These are phyloP conservation scores for Colletotrichum nymphaeae DNA, from an alignment of 2,329 filamentous ascomycete genomes.

Conservation along the genomic window DNA sequence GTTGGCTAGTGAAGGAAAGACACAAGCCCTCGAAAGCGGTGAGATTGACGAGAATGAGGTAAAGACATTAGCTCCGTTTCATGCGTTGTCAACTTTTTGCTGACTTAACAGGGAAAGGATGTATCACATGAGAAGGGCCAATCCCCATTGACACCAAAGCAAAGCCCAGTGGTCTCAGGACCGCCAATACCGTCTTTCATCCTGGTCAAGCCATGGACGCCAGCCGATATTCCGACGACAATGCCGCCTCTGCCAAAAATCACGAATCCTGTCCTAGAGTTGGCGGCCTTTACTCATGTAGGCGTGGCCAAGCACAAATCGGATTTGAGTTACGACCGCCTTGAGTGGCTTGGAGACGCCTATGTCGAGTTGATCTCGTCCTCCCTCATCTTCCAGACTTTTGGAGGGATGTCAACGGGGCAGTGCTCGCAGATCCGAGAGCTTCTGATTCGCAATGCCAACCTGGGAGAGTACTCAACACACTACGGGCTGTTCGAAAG, in stretches of 20 bases:
- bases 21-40: background rate
- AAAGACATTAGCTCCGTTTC: background rate
- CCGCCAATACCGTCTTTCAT: conserved; percentile 31
- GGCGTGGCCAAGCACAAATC: conserved; percentile 52
- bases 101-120: background rate
- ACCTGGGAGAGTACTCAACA: conserved; percentile 75
- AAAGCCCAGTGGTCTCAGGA: background rate
- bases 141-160: background rate
- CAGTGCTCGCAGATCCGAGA: conserved; percentile 82
- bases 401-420: conserved; percentile 73
- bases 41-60: background rate
- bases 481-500: conserved; percentile 77
- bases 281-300: conserved; percentile 75
- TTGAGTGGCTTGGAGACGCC: conserved; percentile 91
- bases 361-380: conserved; percentile 84
- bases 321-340: conserved; percentile 76
- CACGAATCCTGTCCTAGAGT: conserved; percentile 67
- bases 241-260: conserved; percentile 72
- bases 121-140: background rate
- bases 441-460: conserved; percentile 82
- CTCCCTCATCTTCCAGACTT: conserved; percentile 79
- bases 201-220: conserved; percentile 60
- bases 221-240: conserved; percentile 56
- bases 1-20: conserved; percentile 21
- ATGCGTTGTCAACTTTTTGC: no score